A percentile compares a stretch with the other conserved stretches of the same genome.
Evolutionary conservation across 345 rosid species (phyloP).

Genomic region (Excoecaria agallocha): DNA sequence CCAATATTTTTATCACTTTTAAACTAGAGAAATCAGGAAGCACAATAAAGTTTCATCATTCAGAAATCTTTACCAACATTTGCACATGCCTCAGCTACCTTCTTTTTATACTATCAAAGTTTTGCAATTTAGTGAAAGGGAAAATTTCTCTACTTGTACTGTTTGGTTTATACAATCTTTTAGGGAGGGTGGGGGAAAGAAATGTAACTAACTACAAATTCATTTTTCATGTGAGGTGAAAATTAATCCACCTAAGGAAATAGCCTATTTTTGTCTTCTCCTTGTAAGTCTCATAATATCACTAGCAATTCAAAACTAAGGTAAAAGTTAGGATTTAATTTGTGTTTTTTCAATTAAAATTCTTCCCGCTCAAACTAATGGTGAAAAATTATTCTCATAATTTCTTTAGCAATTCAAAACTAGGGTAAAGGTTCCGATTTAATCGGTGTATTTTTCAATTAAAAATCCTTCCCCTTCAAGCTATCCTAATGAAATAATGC

Average conservation of each 20-base stretch:
- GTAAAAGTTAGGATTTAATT: background rate
- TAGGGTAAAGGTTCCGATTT: background rate
- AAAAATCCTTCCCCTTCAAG: background rate
- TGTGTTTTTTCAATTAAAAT: background rate
- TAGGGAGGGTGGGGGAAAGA: too few species aligned
- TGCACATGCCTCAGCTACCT: too few species aligned
- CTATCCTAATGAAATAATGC: background rate
- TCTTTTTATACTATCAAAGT: too few species aligned
- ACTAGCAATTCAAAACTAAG: background rate
- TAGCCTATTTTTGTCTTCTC: background rate
- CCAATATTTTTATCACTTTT: too few species aligned
- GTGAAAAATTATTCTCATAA: background rate
- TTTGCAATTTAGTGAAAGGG: too few species aligned
- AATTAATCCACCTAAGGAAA: background rate
- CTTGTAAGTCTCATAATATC: background rate
- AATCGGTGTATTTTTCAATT: background rate
- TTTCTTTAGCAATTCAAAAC: background rate
- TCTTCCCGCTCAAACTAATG: background rate
- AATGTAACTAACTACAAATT: too few species aligned
- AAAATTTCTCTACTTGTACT: too few species aligned
- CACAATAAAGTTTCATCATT: too few species aligned
- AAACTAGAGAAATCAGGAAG: too few species aligned
- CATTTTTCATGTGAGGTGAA: background rate
- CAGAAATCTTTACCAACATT: too few species aligned
- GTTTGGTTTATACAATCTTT: too few species aligned